Base-by-base conservation (phyloP, 2,329 filamentous ascomycete species). In the Colletotrichum liriopes region DNA sequence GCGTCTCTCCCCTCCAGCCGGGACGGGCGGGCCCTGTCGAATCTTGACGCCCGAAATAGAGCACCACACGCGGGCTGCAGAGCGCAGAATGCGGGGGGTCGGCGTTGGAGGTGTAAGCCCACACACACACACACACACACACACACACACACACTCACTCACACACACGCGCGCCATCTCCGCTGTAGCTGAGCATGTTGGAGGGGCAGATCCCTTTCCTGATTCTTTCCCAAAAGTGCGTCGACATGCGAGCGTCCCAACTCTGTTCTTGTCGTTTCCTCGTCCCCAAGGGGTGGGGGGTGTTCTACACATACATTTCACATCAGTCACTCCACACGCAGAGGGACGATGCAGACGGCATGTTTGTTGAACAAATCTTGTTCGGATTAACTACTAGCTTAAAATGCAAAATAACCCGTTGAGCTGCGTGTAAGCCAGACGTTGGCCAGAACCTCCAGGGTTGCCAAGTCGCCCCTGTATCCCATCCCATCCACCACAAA, bases 301-400 rank as follows among this genome's bases (percentile, higher is more conserved):
- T 18, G 35, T 52, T 12, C 5, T 12, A 26, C 47, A 47, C 1
- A 47, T 7, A 16, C 41, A 18, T 14, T 43, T 18, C 4, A 26
- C 47, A 41, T 11, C 23, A 5, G 18, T 32, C 45, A 37, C 14
- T 5, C 32, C 39, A 56, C 39, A 55, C 64, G 23, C 23, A 43
- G 29, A 55, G 55, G 23, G 26, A 45, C 32, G 12, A 59, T 26
- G 52, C 26, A 26, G 3, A 37, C 20, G 14, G 18, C 49, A 12
- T 20, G 14, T 35, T 67, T 39, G 52, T 35, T 70, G 65, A 67
- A 65, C 66, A 73, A 74, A 75, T 74, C 72, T 75, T 79, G 77
- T 81, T 83, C 77, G 77, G 67, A 84, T 84, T 83, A 84, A 82
- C 81, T 84, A 84, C 79, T 84, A 84, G 78, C 81, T 78, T 80